Conservation (phyloP, 306 rosid species). For the Heteromeles arbutifolia region DNA sequence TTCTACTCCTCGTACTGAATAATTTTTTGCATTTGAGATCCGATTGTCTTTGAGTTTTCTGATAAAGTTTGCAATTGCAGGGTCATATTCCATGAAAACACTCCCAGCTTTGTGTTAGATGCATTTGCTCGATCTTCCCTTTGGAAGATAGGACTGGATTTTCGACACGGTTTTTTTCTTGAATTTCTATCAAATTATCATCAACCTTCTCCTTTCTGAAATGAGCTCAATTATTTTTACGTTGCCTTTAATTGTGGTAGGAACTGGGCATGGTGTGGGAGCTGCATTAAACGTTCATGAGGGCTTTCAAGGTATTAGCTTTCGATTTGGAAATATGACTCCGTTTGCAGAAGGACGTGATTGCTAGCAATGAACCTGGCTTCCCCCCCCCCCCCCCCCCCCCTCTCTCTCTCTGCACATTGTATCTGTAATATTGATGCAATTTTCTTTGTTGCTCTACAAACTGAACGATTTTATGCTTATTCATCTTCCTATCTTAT, state of each 20-base stretch:
- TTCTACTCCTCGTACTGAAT: background rate
- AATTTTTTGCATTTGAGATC: slow-evolving; percentile 4
- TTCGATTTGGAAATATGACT: slow-evolving; percentile 76
- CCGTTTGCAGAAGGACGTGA: slow-evolving; percentile 70
- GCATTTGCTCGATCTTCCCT: slow-evolving; percentile 92
- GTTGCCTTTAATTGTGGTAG: slow-evolving; percentile 25
- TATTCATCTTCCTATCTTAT: background rate
- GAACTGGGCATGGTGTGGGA: slow-evolving; percentile 98
- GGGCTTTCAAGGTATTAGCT: slow-evolving; percentile 93
- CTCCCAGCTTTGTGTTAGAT: slow-evolving; percentile 93
- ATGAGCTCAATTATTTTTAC: background rate
- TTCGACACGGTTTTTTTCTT: slow-evolving; percentile 67
- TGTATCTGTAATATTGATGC: background rate
- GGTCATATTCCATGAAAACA: slow-evolving; percentile 90
- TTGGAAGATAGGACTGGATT: slow-evolving; percentile 97
- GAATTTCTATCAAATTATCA: background rate
- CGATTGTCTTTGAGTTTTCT: slow-evolving; percentile 15
- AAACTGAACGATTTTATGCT: background rate
- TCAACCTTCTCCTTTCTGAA: background rate
- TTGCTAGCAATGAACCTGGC: slow-evolving; percentile 73
- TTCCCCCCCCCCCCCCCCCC: background rate
- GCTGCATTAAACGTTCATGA: slow-evolving; percentile 97
- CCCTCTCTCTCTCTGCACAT: background rate
- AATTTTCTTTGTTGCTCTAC: background rate
- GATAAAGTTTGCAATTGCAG: slow-evolving; percentile 39